A percentile compares a stretch with the other conserved stretches of the same genome.
phyloP scores from a whole-genome alignment of 1,284 basidiomycete genomes.

The Austroboletus novae-zelandiae region DNA sequence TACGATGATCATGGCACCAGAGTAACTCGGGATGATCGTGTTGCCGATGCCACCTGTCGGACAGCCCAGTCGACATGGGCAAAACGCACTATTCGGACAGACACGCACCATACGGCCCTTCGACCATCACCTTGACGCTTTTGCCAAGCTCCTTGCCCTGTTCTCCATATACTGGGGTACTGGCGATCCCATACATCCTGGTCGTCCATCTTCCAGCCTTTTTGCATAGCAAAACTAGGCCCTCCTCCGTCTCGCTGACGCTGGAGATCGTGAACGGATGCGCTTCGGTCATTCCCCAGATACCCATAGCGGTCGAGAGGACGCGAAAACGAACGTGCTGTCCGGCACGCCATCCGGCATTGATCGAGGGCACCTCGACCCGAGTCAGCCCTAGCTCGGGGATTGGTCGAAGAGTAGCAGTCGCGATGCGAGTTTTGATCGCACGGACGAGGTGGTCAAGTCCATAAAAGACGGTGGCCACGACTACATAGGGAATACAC shows the following conservation, averaged over 20 bases:
- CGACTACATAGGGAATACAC: constrained; percentile 48
- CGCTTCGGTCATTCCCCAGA: constrained; percentile 55
- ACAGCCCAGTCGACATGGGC: not conserved
- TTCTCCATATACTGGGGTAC: constrained; percentile 38
- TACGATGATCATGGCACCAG: constrained; percentile 62
- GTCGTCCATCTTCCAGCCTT: constrained; percentile 65
- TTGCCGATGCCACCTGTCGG: constrained; percentile 60
- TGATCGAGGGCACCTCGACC: constrained; percentile 57
- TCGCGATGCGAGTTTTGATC: constrained; percentile 63
- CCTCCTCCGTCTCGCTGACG: constrained; percentile 42
- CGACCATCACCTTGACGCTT: constrained; percentile 57
- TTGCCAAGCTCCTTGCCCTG: constrained; percentile 39
- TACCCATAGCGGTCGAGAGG: constrained; percentile 55
- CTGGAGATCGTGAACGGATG: constrained; percentile 82
- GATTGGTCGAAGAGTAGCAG: constrained; percentile 54
- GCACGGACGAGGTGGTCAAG: constrained; percentile 65
- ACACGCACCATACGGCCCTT: constrained; percentile 69
- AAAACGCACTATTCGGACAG: not conserved
- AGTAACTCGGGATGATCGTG: constrained; percentile 61
- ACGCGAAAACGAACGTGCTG: constrained; percentile 78
- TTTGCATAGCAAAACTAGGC: constrained; percentile 61
- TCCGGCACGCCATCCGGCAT: constrained; percentile 79
- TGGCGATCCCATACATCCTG: constrained; percentile 55
- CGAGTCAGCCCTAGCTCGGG: constrained; percentile 59
- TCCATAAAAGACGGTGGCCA: constrained; percentile 58